Evolutionary conservation across 2,329 filamentous ascomycete species (phyloP).

Genomic region (Lecanicillium sp.): DNA sequence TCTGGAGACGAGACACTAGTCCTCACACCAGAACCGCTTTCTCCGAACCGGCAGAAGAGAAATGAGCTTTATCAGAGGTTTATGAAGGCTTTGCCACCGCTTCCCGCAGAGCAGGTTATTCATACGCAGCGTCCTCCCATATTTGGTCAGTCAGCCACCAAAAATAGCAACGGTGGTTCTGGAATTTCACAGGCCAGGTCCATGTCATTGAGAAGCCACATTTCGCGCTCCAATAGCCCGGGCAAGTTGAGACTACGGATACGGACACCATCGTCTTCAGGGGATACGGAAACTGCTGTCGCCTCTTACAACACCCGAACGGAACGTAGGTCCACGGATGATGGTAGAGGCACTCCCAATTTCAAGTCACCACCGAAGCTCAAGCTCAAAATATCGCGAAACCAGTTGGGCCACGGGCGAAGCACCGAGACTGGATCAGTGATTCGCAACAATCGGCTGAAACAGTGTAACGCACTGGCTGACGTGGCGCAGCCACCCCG

Average conservation of each 20-base stretch:
- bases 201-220: conserved; percentile 5
- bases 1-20: conserved; percentile 24
- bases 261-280: conserved; percentile 19
- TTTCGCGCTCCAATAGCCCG: conserved; percentile 14
- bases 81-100: conserved; percentile 46
- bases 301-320: neutral
- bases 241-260: conserved; percentile 26
- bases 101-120: conserved; percentile 30
- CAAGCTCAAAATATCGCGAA: conserved; percentile 29
- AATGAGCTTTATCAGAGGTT: conserved; percentile 40
- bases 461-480: conserved; percentile 28
- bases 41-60: conserved; percentile 37
- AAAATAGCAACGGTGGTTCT: neutral
- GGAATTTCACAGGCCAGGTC: conserved; percentile 14
- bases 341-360: conserved; percentile 12
- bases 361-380: conserved; percentile 23
- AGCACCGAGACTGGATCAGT: conserved; percentile 14
- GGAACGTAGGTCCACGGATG: conserved; percentile 6
- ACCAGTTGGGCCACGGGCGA: conserved; percentile 21
- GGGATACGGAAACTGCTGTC: neutral
- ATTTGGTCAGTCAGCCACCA: neutral
- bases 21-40: conserved; percentile 43
- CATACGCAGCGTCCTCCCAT: neutral
- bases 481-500: conserved; percentile 22
- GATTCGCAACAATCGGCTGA: conserved; percentile 22